These are phyloP conservation scores for Tuber melanosporum DNA, from an alignment of 495 filamentous ascomycete species.

Conservation along the genomic window DNA sequence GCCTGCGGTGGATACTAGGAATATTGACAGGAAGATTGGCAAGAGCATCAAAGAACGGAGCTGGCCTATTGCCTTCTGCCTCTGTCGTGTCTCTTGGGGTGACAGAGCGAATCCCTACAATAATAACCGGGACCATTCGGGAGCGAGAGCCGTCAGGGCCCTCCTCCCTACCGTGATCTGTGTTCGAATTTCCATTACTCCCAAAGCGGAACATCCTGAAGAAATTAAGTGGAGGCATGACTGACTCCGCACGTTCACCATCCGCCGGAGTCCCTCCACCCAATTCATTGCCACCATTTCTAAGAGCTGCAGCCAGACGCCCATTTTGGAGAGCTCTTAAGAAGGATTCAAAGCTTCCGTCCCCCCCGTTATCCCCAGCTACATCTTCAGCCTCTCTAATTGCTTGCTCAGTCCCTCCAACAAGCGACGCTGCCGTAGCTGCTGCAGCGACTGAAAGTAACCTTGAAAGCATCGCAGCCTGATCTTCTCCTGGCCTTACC, in stretches of 20 bases:
- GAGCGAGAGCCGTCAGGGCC: constrained; percentile 49
- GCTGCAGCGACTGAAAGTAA: constrained; percentile 56
- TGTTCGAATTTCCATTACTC: constrained; percentile 46
- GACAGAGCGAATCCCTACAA: constrained; percentile 68
- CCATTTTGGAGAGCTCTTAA: constrained; percentile 54
- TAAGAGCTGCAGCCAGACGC: constrained; percentile 46
- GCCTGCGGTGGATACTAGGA: constrained; percentile 44
- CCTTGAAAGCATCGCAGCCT: constrained; percentile 52
- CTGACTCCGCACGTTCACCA: constrained; percentile 40
- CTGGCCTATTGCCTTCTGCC: constrained; percentile 47
- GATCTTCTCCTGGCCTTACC: constrained; percentile 52
- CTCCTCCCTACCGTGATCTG: constrained; percentile 47
- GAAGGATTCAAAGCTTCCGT: constrained; percentile 54
- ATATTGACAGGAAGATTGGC: constrained; percentile 49
- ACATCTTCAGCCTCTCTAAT: constrained; percentile 55
- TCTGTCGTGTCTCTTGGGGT: constrained; percentile 49
- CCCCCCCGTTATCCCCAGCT: constrained; percentile 52
- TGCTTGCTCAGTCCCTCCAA: constrained; percentile 51
- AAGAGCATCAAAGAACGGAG: constrained; percentile 57
- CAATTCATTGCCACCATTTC: constrained; percentile 43
- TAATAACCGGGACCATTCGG: constrained; percentile 42
- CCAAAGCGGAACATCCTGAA: constrained; percentile 58
- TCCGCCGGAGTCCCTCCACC: constrained; percentile 37
- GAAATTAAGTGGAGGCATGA: constrained; percentile 53
- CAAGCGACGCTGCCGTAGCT: constrained; percentile 56